A percentile compares a stretch with the other conserved stretches of the same genome.
These are phyloP conservation scores for Debaryomycetaceae sp. DNA, from an alignment of 1,139 yeast species.

Conservation along the genomic window DNA sequence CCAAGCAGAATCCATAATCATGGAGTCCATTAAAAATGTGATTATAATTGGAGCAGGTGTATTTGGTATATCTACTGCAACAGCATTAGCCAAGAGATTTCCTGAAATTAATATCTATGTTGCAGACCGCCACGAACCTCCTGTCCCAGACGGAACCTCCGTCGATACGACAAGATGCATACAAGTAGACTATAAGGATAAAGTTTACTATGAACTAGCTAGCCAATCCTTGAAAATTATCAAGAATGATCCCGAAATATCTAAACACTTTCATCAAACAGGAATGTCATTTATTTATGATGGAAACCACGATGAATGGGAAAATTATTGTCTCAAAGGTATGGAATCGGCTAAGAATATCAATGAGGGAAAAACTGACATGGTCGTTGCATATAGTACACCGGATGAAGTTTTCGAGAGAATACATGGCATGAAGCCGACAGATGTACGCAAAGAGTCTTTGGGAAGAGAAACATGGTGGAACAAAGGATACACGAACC, in stretches of 20 bases:
- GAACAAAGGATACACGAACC: constrained; percentile 3
- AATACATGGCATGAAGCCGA: constrained; percentile 2
- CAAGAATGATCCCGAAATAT: constrained; percentile 2
- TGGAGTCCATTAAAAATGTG: constrained; percentile 2
- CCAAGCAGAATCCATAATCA: no score
- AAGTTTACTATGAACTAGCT: constrained; percentile 2
- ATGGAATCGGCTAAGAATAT: constrained; percentile 1
- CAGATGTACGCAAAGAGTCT: background rate
- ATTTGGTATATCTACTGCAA: constrained; percentile 12
- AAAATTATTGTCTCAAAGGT: constrained; percentile 1
- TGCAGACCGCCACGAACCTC: background rate
- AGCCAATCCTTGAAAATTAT: constrained; percentile 1
- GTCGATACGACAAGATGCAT: constrained; percentile 4
- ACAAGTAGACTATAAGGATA: constrained; percentile 3
- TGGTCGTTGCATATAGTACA: constrained; percentile 1
- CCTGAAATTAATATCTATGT: background rate
- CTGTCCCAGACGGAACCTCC: constrained; percentile 4
- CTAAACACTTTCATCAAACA: constrained; percentile 2
- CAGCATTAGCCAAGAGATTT: constrained; percentile 6
- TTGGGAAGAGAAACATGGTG: constrained; percentile 3
- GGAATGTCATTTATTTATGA: constrained; percentile 4
- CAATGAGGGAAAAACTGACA: constrained; percentile 3
- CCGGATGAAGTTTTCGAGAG: constrained; percentile 2
- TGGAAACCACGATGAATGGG: constrained; percentile 4
- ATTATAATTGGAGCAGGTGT: constrained; percentile 18